phyloP scores from a whole-genome alignment of 73 alveolate genomes.

The Blepharisma stoltei region DNA sequence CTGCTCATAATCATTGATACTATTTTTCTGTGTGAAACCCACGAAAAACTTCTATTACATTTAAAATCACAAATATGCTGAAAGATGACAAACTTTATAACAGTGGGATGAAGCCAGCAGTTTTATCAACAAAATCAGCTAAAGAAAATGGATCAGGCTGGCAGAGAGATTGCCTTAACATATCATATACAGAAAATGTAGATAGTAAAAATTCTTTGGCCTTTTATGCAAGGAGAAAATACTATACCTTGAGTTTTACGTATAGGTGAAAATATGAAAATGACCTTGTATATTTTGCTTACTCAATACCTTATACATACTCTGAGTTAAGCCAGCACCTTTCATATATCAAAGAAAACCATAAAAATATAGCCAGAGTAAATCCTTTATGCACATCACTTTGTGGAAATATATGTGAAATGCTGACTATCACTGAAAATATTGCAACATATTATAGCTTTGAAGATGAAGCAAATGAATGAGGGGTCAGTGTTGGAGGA shows the following conservation, averaged over 20 bases:
- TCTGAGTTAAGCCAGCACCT: constrained; percentile 66
- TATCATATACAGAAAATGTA: constrained; percentile 47
- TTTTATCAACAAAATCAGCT: constrained; percentile 34
- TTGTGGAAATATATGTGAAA: constrained; percentile 61
- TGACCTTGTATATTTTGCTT: constrained; percentile 75
- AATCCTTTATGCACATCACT: constrained; percentile 72
- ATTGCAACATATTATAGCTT: neutral
- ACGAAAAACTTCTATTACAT: constrained; percentile 52
- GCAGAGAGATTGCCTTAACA: constrained; percentile 63
- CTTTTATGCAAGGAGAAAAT: constrained; percentile 5
- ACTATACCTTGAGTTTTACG: constrained; percentile 51
- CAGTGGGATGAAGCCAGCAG: constrained; percentile 59
- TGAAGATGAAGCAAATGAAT: constrained; percentile 23
- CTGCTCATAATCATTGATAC: constrained; percentile 41
- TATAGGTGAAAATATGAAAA: constrained; percentile 48
- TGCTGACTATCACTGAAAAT: constrained; percentile 21
- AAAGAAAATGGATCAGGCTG: constrained; percentile 65
- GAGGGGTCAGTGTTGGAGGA: constrained; percentile 5
- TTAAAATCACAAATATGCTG: constrained; percentile 48
- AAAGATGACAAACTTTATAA: constrained; percentile 46
- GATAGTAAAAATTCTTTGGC: constrained; percentile 32
- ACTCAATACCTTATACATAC: constrained; percentile 81
- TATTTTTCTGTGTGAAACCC: constrained; percentile 21
- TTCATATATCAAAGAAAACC: constrained; percentile 43
- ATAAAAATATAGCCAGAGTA: constrained; percentile 49